Conservation (phyloP, 257 asterid species). For the Plantago elongata region DNA sequence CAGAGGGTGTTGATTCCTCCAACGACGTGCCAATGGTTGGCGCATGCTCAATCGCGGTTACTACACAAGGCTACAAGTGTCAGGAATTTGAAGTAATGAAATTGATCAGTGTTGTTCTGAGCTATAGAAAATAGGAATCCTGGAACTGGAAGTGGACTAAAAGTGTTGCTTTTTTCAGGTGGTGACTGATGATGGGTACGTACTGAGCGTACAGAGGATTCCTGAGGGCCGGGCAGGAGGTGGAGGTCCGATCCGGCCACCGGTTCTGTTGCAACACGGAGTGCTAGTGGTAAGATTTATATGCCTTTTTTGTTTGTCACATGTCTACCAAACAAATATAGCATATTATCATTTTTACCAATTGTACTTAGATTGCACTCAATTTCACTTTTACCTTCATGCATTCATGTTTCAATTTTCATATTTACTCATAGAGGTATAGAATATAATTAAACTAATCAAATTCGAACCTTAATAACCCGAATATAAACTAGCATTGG, state of each 20-base stretch:
- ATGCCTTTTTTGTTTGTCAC: too few species aligned
- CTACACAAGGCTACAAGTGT: conserved; percentile 53
- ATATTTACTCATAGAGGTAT: too few species aligned
- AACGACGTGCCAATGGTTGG: conserved; percentile 15
- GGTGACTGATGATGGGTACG: conserved; percentile 64
- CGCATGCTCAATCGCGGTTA: conserved; percentile 35
- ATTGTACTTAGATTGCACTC: too few species aligned
- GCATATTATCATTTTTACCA: too few species aligned
- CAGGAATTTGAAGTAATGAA: conserved; percentile 38
- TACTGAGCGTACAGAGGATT: conserved; percentile 59
- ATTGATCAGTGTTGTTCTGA: neutral
- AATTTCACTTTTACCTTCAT: too few species aligned
- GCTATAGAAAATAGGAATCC: too few species aligned
- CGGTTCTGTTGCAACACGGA: conserved; percentile 58
- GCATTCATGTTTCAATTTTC: too few species aligned
- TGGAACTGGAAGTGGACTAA: neutral
- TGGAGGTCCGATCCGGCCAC: conserved; percentile 30
- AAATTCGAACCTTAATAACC: too few species aligned
- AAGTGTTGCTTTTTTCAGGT: conserved; percentile 34
- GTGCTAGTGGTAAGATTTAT: conserved; percentile 58
- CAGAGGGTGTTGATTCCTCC: too few species aligned
- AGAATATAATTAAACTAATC: too few species aligned
- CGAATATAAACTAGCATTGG: too few species aligned
- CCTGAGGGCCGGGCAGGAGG: conserved; percentile 46
- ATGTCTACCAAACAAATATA: too few species aligned